phyloP scores from a whole-genome alignment of 2,329 filamentous ascomycete genomes.

The Aphanoascus verrucosus region DNA sequence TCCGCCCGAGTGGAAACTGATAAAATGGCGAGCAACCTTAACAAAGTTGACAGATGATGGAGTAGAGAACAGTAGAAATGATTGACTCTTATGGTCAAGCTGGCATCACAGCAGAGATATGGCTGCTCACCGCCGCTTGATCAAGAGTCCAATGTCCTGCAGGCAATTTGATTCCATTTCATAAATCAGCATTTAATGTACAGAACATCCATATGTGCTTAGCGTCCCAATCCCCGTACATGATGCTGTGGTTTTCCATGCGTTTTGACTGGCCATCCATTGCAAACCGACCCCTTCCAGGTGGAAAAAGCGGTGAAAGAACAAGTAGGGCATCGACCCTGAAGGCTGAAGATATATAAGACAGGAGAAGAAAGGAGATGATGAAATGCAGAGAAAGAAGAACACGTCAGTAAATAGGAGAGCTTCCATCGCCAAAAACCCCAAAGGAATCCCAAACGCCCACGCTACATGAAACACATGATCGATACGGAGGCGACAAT shows the following conservation, averaged over 20 bases:
- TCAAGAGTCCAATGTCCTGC: neutral
- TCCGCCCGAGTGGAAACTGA: too few species aligned
- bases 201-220: neutral
- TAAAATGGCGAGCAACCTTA: too few species aligned
- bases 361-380: slow-evolving; percentile 2
- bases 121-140: too few species aligned
- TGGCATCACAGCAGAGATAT: too few species aligned
- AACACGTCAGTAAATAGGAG: slow-evolving; percentile 8
- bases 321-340: neutral
- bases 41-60: too few species aligned
- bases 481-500: neutral
- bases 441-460: slow-evolving; percentile 11
- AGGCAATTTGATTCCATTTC: neutral
- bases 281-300: neutral
- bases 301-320: neutral
- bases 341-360: slow-evolving; percentile 1
- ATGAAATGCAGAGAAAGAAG: neutral
- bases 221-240: neutral
- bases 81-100: too few species aligned
- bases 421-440: slow-evolving; percentile 12
- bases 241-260: neutral
- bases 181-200: neutral
- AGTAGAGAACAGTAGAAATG: too few species aligned
- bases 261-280: neutral
- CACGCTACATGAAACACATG: slow-evolving; percentile 11